phyloP scores from a whole-genome alignment of 2,329 filamentous ascomycete species.

The Pseudohalonectria lignicola region DNA sequence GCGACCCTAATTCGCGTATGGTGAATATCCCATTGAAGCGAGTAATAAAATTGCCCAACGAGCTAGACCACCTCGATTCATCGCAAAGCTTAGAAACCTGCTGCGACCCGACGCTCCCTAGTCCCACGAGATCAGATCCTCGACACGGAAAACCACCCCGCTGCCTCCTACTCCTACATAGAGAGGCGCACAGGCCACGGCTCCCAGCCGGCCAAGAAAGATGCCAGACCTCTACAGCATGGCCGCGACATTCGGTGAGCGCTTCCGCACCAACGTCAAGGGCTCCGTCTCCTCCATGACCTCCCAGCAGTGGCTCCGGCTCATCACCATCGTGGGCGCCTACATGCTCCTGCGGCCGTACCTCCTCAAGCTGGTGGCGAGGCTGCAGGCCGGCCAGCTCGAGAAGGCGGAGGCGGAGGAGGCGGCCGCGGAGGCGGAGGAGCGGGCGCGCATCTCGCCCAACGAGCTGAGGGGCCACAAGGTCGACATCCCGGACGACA shows the following conservation, averaged over 20 bases:
- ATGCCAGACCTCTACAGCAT: constrained; percentile 17
- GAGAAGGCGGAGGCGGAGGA: constrained; percentile 45
- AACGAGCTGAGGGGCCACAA: constrained; percentile 52
- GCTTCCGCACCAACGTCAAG: constrained; percentile 36
- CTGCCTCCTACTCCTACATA: too few relatives aligned
- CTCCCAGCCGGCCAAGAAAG: too few relatives aligned
- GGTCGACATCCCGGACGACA: constrained; percentile 40
- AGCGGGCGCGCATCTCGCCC: constrained; percentile 45
- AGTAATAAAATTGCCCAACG: too few relatives aligned
- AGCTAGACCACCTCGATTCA: too few relatives aligned
- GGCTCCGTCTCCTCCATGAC: constrained; percentile 39
- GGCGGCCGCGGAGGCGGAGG: constrained; percentile 22
- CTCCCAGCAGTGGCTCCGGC: constrained; percentile 49
- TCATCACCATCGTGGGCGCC: constrained; percentile 59
- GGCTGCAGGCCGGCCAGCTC: constrained; percentile 51
- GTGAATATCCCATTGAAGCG: too few relatives aligned
- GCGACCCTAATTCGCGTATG: too few relatives aligned
- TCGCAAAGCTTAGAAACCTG: too few relatives aligned
- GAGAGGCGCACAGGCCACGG: too few relatives aligned
- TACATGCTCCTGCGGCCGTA: constrained; percentile 68
- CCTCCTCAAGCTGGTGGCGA: constrained; percentile 55
- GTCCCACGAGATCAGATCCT: too few relatives aligned
- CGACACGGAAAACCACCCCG: too few relatives aligned
- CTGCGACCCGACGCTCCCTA: too few relatives aligned
- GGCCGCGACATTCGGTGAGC: constrained; percentile 14